Base-by-base conservation (phyloP, 768 basidiomycete species). In the Imleria badia region DNA sequence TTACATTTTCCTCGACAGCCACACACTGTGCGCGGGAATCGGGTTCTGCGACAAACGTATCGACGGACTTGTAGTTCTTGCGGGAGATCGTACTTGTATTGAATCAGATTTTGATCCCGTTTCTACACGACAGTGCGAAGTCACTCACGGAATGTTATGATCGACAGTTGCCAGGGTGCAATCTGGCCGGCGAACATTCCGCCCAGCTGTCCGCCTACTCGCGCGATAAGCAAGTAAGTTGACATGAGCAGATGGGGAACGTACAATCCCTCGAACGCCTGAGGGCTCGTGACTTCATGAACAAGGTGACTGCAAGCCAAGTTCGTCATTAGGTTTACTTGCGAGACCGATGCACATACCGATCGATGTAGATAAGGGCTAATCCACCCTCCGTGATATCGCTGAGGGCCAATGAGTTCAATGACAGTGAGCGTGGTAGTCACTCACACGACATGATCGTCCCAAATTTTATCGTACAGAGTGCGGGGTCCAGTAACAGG, bases 381-480 rank as follows among this genome's bases (percentile, higher is more conserved):
- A 88, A 77, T 45, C 89, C 91, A 63, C 90, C 85, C 41, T 89
- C 83, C 60, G 89, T 83, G 54, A 80, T 70, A 65, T 89, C 81
- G 35, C 91, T 92, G 63, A 42, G 60, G 39, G 20, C 3, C 29
- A 29, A 30, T 61, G 46, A 66, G 54, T 20, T 50, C 12, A 17
- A 36, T n/a, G 35, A 49, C 52, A 51, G 44, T 48, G 71, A 26
- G 34, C 5, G 44, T 30, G 23, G 11, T 15, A 13, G 46, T 48
- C 30, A 60, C 90, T 58, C 64, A 93, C 85, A 98, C 89, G 66
- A 96, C 84, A 75, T 98, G 96, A 70, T 98, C 94, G 61, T 97
- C 93, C 86, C 91, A 97, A 60, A 98, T 93, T 77, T 98, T 98
- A 75, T 98, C 96, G 73, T 98, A 97, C 30, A 98, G 79, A 34